Percentiles rank a stretch among this genome's conserved stretches.
Evolutionary conservation across 2,329 filamentous ascomycete species (phyloP).

Genomic region (Beauveria scarabaeidicola): DNA sequence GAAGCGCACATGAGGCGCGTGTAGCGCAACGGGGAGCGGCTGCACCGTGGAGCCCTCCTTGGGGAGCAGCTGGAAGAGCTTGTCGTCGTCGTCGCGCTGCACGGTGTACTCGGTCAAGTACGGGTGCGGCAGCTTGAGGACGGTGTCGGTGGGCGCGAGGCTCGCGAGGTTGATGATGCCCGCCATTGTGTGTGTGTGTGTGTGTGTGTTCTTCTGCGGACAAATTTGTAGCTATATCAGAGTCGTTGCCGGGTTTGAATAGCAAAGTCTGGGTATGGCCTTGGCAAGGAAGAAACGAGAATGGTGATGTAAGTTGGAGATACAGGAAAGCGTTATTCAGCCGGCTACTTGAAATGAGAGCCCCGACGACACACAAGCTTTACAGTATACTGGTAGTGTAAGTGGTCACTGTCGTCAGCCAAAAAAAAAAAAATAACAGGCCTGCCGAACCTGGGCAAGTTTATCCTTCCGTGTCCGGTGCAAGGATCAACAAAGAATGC

Average conservation of each 20-base stretch:
- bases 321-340: not conserved
- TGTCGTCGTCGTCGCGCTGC: slow-evolving; percentile 19
- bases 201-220: too few relatives aligned
- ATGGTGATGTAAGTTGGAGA: not conserved
- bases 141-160: slow-evolving; percentile 26
- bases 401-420: not conserved
- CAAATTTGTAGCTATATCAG: not conserved
- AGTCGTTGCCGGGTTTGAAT: not conserved
- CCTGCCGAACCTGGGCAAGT: not conserved
- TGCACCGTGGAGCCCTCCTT: slow-evolving; percentile 21
- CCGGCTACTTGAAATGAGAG: not conserved
- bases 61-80: slow-evolving; percentile 29
- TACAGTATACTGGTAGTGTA: not conserved
- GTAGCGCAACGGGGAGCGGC: slow-evolving; percentile 22
- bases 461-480: not conserved
- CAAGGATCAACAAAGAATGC: not conserved
- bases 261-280: not conserved
- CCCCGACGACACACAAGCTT: not conserved
- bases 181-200: slow-evolving; percentile 18
- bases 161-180: slow-evolving; percentile 19
- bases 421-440: not conserved
- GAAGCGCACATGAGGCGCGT: slow-evolving; percentile 32
- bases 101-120: slow-evolving; percentile 39
- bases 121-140: slow-evolving; percentile 42
- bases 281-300: not conserved